These are phyloP conservation scores for Starmerella floricola DNA, from an alignment of 805 yeast species.

Conservation along the genomic window DNA sequence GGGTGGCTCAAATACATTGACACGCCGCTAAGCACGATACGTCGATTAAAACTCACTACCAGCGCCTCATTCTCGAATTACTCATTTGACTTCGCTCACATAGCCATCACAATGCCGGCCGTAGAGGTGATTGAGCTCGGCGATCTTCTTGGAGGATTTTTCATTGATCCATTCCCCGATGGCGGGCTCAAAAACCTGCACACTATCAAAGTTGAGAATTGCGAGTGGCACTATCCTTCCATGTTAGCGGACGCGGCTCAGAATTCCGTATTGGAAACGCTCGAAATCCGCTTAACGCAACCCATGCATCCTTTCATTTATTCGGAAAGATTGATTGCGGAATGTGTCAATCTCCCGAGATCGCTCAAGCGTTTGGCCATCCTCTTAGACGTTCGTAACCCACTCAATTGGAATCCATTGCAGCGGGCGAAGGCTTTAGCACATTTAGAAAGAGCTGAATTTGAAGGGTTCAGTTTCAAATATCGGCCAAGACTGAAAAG, in stretches of 20 bases:
- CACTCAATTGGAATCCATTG: slow-evolving; percentile 16
- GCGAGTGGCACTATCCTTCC: slow-evolving; percentile 16
- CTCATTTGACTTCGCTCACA: slow-evolving; percentile 20
- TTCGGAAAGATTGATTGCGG: slow-evolving; percentile 13
- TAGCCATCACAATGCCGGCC: slow-evolving; percentile 9
- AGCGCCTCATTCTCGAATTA: slow-evolving; percentile 2
- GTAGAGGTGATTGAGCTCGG: slow-evolving; percentile 10
- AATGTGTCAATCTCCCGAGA: slow-evolving; percentile 6
- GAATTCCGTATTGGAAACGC: slow-evolving; percentile 1
- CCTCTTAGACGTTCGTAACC: slow-evolving; percentile 4
- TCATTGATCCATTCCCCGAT: slow-evolving; percentile 4
- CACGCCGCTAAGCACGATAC: slow-evolving; percentile 3
- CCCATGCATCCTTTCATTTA: slow-evolving; percentile 14
- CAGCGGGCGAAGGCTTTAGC: slow-evolving; percentile 7
- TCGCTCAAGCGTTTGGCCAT: slow-evolving; percentile 4
- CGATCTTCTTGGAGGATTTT: slow-evolving; percentile 7
- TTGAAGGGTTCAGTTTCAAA: slow-evolving; percentile 14
- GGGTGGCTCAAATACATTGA: slow-evolving; percentile 22
- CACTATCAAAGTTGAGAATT: slow-evolving; percentile 8
- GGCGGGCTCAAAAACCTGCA: background rate
- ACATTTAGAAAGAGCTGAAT: slow-evolving; percentile 2
- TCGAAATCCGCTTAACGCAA: slow-evolving; percentile 1
- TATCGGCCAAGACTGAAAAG: background rate
- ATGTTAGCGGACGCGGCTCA: slow-evolving; percentile 7
- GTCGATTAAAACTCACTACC: slow-evolving; percentile 3